phyloP scores from a whole-genome alignment of 2,329 filamentous ascomycete species.

The Blastomyces emzantsi region DNA sequence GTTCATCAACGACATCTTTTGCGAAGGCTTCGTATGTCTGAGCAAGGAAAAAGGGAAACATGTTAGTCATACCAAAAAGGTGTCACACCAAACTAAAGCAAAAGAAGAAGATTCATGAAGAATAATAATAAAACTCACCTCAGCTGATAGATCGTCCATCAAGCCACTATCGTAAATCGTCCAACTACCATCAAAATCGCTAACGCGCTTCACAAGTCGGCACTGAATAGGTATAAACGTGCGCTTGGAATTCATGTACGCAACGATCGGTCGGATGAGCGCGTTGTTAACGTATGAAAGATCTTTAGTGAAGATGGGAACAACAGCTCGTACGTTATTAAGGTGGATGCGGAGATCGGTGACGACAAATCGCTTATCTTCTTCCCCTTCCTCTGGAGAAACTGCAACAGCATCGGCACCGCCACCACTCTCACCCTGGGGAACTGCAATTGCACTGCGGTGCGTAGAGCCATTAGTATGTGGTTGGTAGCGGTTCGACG shows the following conservation, averaged over 20 bases:
- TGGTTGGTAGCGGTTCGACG: conserved; percentile 56
- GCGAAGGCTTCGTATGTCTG: conserved; percentile 89
- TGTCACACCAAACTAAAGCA: conserved; percentile 8
- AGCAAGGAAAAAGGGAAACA: not conserved
- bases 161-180: conserved; percentile 87
- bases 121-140: conserved; percentile 41
- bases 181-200: conserved; percentile 94
- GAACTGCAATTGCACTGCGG: not conserved
- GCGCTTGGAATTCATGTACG: conserved; percentile 91
- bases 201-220: conserved; percentile 78
- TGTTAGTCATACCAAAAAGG: not conserved
- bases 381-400: conserved; percentile 27
- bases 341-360: conserved; percentile 94
- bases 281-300: conserved; percentile 95
- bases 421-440: conserved; percentile 14
- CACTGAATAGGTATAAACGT: conserved; percentile 95
- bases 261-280: conserved; percentile 88
- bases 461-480: not conserved
- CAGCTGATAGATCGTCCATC: conserved; percentile 86
- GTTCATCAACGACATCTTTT: conserved; percentile 78
- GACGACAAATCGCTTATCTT: conserved; percentile 70
- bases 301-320: conserved; percentile 85
- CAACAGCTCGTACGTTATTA: conserved; percentile 86
- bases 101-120: not conserved
- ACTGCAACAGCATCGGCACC: conserved; percentile 21